Conservation (phyloP, 2,329 filamentous ascomycete genomes). For the Corynespora cassiicola region DNA sequence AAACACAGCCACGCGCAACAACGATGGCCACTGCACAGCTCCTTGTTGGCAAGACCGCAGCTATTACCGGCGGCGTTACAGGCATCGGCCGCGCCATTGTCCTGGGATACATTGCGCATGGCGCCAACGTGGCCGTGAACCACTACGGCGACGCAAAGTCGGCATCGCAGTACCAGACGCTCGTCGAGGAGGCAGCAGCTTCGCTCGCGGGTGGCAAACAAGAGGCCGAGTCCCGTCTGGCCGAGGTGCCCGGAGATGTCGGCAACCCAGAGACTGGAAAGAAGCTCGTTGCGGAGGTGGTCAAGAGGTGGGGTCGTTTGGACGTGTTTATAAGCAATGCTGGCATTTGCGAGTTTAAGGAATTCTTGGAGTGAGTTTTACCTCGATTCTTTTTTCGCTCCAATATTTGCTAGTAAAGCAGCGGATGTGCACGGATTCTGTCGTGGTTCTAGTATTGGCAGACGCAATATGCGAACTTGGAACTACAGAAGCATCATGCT, state of each 20-base stretch:
- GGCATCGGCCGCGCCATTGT: conserved; percentile 88
- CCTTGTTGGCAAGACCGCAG: conserved; percentile 77
- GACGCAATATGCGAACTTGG: too few species aligned
- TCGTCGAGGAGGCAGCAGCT: conserved; percentile 49
- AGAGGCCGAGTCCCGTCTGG: conserved; percentile 54
- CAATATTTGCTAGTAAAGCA: neutral
- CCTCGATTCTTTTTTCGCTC: neutral
- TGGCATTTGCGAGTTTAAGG: conserved; percentile 85
- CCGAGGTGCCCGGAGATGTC: conserved; percentile 79
- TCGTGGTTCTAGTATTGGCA: neutral
- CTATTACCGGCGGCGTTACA: conserved; percentile 85
- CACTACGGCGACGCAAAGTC: conserved; percentile 69
- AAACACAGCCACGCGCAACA: conserved; percentile 5
- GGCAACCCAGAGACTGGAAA: conserved; percentile 74
- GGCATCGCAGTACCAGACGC: conserved; percentile 53
- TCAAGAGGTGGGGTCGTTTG: conserved; percentile 62
- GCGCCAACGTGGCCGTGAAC: conserved; percentile 80
- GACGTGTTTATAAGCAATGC: conserved; percentile 86
- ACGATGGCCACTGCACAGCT: conserved; percentile 50
- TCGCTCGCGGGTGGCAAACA: conserved; percentile 21
- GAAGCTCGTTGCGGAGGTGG: conserved; percentile 70
- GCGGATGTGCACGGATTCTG: neutral
- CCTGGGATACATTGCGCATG: conserved; percentile 78
- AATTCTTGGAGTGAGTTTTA: conserved; percentile 72
- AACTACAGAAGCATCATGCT: too few species aligned